Evolutionary conservation across 495 filamentous ascomycete species (phyloP).

Genomic region (Trichoderma erinaceum): DNA sequence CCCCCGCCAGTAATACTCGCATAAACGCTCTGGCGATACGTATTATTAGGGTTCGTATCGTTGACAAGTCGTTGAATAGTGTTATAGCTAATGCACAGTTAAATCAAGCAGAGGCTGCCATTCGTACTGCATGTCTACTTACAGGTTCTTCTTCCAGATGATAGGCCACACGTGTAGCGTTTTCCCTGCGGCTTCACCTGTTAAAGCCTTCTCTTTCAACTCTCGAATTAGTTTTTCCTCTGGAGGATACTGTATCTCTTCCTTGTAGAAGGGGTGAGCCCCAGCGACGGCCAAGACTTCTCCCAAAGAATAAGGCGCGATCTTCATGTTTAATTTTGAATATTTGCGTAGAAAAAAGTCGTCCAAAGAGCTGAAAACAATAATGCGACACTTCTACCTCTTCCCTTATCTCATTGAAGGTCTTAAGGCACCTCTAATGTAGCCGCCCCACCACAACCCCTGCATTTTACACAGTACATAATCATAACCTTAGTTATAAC

Average conservation of each 20-base stretch:
- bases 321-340: background rate
- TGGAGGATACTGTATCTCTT: slow-evolving; percentile 20
- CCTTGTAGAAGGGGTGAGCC: slow-evolving; percentile 30
- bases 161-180: background rate
- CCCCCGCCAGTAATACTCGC: slow-evolving; percentile 30
- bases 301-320: background rate
- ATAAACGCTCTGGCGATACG: slow-evolving; percentile 27
- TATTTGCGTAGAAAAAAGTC: background rate
- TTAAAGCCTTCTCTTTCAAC: background rate
- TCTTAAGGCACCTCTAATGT: no score
- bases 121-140: background rate
- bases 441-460: no score
- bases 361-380: no score
- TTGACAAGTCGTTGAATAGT: slow-evolving; percentile 22
- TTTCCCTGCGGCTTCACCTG: background rate
- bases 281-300: slow-evolving; percentile 28
- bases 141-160: slow-evolving; percentile 9
- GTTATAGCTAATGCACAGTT: slow-evolving; percentile 19
- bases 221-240: slow-evolving; percentile 16
- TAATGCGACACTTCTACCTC: no score
- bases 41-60: slow-evolving; percentile 24
- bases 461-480: background rate
- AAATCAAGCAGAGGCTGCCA: background rate
- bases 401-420: no score
- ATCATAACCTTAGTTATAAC: background rate